Conservation (phyloP, 2,329 filamentous ascomycete species). For the Ophiostoma angusticollis region DNA sequence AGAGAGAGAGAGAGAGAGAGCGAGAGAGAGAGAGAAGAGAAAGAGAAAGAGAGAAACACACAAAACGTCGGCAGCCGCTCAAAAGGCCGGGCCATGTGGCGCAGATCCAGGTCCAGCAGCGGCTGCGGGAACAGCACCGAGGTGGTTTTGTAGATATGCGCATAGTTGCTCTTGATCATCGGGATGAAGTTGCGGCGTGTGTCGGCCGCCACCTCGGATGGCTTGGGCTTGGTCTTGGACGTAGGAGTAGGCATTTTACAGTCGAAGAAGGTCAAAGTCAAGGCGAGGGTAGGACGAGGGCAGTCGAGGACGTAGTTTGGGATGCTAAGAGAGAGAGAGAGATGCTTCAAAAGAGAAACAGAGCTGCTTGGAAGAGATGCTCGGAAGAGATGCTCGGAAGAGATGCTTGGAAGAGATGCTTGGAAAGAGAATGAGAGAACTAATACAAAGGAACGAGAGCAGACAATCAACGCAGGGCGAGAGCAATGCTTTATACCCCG, state of each 20-base stretch:
- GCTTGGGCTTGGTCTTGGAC: slow-evolving; percentile 40
- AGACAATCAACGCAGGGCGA: too few relatives aligned
- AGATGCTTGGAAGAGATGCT: too few relatives aligned
- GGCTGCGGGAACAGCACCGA: slow-evolving; percentile 46
- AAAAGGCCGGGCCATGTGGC: slow-evolving; percentile 24
- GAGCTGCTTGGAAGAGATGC: too few relatives aligned
- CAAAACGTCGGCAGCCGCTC: slow-evolving; percentile 31
- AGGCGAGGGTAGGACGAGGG: not conserved
- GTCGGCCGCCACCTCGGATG: slow-evolving; percentile 58
- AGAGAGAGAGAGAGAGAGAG: too few relatives aligned
- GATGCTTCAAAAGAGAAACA: too few relatives aligned
- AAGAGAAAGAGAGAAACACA: slow-evolving; percentile 10
- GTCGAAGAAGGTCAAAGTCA: not conserved
- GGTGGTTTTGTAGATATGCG: slow-evolving; percentile 38
- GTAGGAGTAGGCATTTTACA: slow-evolving; percentile 32
- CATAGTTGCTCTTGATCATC: slow-evolving; percentile 44
- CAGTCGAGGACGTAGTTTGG: not conserved
- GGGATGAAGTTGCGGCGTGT: slow-evolving; percentile 61
- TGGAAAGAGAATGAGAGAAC: too few relatives aligned
- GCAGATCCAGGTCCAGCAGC: slow-evolving; percentile 30
- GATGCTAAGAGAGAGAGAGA: not conserved
- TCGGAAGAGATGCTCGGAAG: too few relatives aligned
- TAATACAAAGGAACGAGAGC: too few relatives aligned
- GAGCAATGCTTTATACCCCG: too few relatives aligned
- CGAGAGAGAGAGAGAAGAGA: not conserved